These are phyloP conservation scores for Candida pseudocylindracea DNA, from an alignment of 1,139 yeast genomes.

Conservation along the genomic window DNA sequence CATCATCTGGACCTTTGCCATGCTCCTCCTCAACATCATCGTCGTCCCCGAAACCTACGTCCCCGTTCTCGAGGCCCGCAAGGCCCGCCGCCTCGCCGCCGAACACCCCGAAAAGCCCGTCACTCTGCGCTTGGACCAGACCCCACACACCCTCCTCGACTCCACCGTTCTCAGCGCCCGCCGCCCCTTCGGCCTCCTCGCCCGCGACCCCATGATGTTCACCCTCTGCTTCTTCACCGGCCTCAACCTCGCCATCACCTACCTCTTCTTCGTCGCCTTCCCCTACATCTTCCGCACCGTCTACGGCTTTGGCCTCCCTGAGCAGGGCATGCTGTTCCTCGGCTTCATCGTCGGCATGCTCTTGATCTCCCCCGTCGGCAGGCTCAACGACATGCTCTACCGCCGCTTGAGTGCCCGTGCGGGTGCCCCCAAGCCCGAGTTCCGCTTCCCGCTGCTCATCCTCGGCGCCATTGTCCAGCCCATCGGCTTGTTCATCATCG, in stretches of 20 bases:
- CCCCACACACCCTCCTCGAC: too few relatives aligned
- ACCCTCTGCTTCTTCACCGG: slow-evolving; percentile 26
- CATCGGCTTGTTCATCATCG: slow-evolving; percentile 3
- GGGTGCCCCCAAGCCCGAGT: slow-evolving; percentile 2
- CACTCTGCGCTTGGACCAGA: slow-evolving; percentile 5
- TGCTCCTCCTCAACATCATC: slow-evolving; percentile 5
- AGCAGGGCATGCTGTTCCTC: slow-evolving; percentile 36
- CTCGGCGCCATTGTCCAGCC: slow-evolving; percentile 3
- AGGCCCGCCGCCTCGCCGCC: slow-evolving; percentile 5
- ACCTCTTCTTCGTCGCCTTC: slow-evolving; percentile 39
- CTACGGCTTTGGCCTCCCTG: slow-evolving; percentile 15
- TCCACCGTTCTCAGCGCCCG: slow-evolving; percentile 15
- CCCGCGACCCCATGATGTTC: slow-evolving; percentile 22
- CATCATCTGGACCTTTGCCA: slow-evolving; percentile 7
- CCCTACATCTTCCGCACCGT: slow-evolving; percentile 27
- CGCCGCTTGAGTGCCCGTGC: slow-evolving; percentile 1
- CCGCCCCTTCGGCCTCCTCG: slow-evolving; percentile 21
- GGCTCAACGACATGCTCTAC: slow-evolving; percentile 4
- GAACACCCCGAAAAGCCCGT: slow-evolving; percentile 4
- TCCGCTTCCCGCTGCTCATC: slow-evolving; percentile 2
- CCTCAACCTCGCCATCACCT: slow-evolving; percentile 27
- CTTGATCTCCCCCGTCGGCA: slow-evolving; percentile 19
- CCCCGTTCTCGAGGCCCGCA: slow-evolving; percentile 5
- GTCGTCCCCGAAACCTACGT: slow-evolving; percentile 7
- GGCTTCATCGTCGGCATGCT: slow-evolving; percentile 54